phyloP scores from a whole-genome alignment of 83 land plant genomes.

The Diphasiastrum complanatum region DNA sequence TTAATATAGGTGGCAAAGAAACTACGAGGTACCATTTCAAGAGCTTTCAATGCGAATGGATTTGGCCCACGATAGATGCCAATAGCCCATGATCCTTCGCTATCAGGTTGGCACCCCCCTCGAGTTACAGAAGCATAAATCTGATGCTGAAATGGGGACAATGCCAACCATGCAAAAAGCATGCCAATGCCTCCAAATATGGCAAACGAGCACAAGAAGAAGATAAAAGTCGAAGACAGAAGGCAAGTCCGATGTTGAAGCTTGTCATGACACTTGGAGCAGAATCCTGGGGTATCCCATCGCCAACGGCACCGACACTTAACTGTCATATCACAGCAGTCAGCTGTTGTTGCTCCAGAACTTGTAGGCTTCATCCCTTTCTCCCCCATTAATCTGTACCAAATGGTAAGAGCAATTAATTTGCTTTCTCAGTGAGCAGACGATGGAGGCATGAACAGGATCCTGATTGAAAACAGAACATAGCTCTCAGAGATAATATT shows the following conservation, averaged over 20 bases:
- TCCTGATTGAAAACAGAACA: too few relatives aligned
- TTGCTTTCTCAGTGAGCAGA: too few relatives aligned
- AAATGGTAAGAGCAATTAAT: too few relatives aligned
- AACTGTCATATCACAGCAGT: conserved; percentile 9
- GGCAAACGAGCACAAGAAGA: conserved; percentile 20
- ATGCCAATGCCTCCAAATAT: conserved; percentile 14
- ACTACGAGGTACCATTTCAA: conserved; percentile 14
- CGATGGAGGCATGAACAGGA: too few relatives aligned
- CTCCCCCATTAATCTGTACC: too few relatives aligned
- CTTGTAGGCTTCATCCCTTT: too few relatives aligned
- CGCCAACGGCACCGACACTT: conserved; percentile 17
- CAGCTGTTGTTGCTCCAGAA: neutral
- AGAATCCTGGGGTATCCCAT: conserved; percentile 6
- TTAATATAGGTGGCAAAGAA: neutral
- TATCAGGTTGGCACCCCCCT: too few relatives aligned
- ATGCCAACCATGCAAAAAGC: conserved; percentile 11
- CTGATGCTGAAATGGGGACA: too few relatives aligned
- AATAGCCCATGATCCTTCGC: conserved; percentile 12
- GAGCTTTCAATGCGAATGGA: conserved; percentile 10
- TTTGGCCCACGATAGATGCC: conserved; percentile 8
- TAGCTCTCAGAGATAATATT: too few relatives aligned
- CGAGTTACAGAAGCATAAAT: too few relatives aligned
- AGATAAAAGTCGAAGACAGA: conserved; percentile 13
- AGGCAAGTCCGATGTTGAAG: conserved; percentile 12
- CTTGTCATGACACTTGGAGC: conserved; percentile 15